Evolutionary conservation across 768 basidiomycete species (phyloP).

Genomic region (Xerocomellus chrysenteron): DNA sequence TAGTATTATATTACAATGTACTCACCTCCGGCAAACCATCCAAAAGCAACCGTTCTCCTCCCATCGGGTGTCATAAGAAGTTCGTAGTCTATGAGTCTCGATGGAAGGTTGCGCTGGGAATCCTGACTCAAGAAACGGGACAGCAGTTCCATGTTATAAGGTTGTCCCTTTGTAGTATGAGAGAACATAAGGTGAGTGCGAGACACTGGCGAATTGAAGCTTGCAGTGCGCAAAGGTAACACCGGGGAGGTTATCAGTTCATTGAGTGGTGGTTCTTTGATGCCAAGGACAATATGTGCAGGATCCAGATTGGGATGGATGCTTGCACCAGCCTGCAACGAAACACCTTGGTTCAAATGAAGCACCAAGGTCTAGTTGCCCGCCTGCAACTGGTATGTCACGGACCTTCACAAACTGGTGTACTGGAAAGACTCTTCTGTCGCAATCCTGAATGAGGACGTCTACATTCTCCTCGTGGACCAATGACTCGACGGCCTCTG

Average conservation of each 20-base stretch:
- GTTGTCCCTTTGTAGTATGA: conserved; percentile 85
- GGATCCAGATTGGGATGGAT: conserved; percentile 54
- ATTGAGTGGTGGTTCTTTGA: conserved; percentile 79
- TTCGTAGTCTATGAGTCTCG: conserved; percentile 82
- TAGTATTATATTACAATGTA: neutral
- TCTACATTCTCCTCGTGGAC: conserved; percentile 53
- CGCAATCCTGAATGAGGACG: conserved; percentile 76
- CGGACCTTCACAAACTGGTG: conserved; percentile 65
- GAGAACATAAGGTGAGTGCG: conserved; percentile 91
- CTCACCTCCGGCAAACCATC: conserved; percentile 88
- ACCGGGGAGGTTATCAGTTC: conserved; percentile 54
- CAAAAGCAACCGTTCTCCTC: conserved; percentile 85
- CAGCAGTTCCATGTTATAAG: conserved; percentile 81
- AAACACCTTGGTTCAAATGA: neutral
- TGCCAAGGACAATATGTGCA: conserved; percentile 79
- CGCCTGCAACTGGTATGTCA: neutral
- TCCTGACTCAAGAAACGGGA: conserved; percentile 53
- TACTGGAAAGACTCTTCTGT: conserved; percentile 68
- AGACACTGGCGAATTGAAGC: conserved; percentile 28
- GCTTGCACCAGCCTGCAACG: conserved; percentile 70
- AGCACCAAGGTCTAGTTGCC: neutral
- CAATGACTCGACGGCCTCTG: conserved; percentile 64
- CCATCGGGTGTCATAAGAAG: conserved; percentile 62
- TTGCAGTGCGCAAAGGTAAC: conserved; percentile 20
- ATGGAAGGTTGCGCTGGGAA: conserved; percentile 25